Conservation (phyloP, 169 alveolate genomes). For the Cyclospora cayetanensis region DNA sequence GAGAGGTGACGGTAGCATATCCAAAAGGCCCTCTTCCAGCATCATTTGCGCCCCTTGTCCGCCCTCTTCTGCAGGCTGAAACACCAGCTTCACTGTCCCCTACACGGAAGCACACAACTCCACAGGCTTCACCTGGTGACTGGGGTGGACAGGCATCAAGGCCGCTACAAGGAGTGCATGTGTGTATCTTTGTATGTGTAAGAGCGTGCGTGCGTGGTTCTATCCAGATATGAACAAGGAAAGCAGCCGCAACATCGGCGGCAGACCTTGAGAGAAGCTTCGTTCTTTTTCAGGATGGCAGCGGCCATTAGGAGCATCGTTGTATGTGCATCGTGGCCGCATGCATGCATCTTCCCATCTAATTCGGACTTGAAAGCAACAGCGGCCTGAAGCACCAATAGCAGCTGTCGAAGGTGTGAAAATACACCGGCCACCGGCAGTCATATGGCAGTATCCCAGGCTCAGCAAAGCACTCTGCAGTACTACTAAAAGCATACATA, state of each 20-base stretch:
- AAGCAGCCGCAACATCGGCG: not conserved
- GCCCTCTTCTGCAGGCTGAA: conserved; percentile 77
- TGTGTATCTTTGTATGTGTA: no score
- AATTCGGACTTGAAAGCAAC: conserved; percentile 59
- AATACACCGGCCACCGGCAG: no score
- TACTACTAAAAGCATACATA: no score
- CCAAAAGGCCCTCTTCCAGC: conserved; percentile 65
- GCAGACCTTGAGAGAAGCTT: conserved; percentile 45
- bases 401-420: no score
- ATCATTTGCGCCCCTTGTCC: conserved; percentile 73
- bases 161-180: not conserved
- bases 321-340: conserved; percentile 78
- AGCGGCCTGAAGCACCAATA: conserved; percentile 43
- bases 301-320: conserved; percentile 79
- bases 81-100: conserved; percentile 76
- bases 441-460: no score
- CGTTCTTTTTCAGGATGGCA: conserved; percentile 57
- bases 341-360: conserved; percentile 76
- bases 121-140: no score
- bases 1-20: conserved; percentile 9
- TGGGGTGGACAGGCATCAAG: no score
- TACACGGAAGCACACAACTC: not conserved
- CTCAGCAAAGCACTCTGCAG: no score
- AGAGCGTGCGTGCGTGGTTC: not conserved
- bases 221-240: not conserved